Base-by-base conservation (phyloP, 2,329 filamentous ascomycete species). In the Pestalotiopsis sp. region DNA sequence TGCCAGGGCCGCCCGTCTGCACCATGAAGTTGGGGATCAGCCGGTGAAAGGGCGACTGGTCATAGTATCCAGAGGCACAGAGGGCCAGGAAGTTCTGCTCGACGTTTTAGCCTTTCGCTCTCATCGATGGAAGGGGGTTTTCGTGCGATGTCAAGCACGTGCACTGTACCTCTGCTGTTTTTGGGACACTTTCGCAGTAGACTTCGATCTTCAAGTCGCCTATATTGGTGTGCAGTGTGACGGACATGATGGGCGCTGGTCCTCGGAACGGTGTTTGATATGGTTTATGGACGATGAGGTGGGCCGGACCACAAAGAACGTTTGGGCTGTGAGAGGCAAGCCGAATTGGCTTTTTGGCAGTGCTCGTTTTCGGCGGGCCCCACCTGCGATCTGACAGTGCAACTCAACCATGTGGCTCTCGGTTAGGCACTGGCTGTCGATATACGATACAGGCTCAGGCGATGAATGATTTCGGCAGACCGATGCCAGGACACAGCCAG, bases 181-280 rank as follows among this genome's bases (percentile, higher is more conserved):
- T 95, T 71, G 96, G 96, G 39, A 97, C 94, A 74, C 93, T 91
- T 80, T 98, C 94, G 84, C 95, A 98, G 83, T 98, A 98, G 73
- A 99, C 86, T 81, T 98, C 96, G 75, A 98, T 89, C 83, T 98
- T 99, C 79, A 99, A 87, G 81, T 96, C 92, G 78, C 96, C 96
- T 66, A 92, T 87, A 64, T 91, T 93, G 64, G 96, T 99, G 81
- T 98, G 94, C 14, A 99, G 87, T 12, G 89, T 91, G 71, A 91
- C 88, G 13, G 89, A 91, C 89, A 91, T 91, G 56, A 9, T 60
- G 14, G 9, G 20, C 4, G 31, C 20, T 39, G 9, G 17, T 13
- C 27, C 27, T 31, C 31, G n/a, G 27, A 23, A 36, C n/a, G 59
- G 14, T 20, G 59, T 39, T 36, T 39, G 59, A 38, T 62, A 23